Conservation (phyloP, 2,329 filamentous ascomycete genomes). For the Nigrospora oryzae region DNA sequence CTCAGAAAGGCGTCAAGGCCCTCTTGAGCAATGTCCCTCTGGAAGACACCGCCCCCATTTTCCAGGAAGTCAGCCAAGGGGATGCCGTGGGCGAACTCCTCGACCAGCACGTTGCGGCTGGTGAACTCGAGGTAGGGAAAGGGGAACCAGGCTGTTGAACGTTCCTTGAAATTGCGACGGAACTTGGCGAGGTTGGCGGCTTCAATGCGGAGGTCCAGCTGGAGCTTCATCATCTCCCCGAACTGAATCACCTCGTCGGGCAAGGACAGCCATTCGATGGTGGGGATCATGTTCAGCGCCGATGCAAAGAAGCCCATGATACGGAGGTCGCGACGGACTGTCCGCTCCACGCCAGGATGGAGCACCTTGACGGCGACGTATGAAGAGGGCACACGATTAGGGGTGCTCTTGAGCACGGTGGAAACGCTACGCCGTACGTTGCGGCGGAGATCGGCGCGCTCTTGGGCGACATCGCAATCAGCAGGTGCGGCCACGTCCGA, state of each 20-base stretch:
- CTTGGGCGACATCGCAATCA: constrained; percentile 44
- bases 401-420: constrained; percentile 76
- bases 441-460: constrained; percentile 50
- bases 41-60: constrained; percentile 85
- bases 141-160: constrained; percentile 93
- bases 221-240: constrained; percentile 97
- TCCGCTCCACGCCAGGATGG: constrained; percentile 83
- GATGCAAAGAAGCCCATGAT: constrained; percentile 93
- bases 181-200: constrained; percentile 84
- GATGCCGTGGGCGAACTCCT: constrained; percentile 93
- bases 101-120: constrained; percentile 83
- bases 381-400: constrained; percentile 75
- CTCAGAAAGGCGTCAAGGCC: constrained; percentile 91
- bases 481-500: constrained; percentile 62
- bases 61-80: constrained; percentile 85
- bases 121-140: constrained; percentile 90
- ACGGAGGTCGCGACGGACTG: constrained; percentile 78
- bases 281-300: constrained; percentile 77
- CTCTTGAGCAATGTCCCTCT: constrained; percentile 89
- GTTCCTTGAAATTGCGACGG: constrained; percentile 79
- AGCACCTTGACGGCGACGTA: constrained; percentile 96
- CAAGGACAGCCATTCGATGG: constrained; percentile 93
- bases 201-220: constrained; percentile 91
- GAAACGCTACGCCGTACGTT: constrained; percentile 77
- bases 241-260: constrained; percentile 93